Conservation (phyloP, 306 rosid genomes). For the Citrullus colocynthis region DNA sequence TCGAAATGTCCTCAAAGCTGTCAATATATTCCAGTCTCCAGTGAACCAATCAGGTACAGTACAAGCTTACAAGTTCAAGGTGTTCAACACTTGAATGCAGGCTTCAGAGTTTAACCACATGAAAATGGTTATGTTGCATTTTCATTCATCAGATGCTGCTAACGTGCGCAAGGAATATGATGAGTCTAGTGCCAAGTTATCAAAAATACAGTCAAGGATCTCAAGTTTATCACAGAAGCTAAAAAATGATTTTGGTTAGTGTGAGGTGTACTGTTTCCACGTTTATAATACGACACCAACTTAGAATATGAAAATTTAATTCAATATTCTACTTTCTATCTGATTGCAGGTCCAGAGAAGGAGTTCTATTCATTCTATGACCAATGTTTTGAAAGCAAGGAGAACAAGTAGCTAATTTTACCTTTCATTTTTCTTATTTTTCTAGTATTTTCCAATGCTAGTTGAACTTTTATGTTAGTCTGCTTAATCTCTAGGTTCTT, state of each 20-base stretch:
- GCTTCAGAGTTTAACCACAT: neutral
- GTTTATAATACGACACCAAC: neutral
- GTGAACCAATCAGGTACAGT: constrained; percentile 88
- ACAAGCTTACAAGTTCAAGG: neutral
- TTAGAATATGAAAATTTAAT: neutral
- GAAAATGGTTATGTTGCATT: constrained; percentile 17
- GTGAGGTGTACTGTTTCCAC: neutral
- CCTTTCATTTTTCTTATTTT: constrained; percentile 10
- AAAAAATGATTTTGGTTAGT: constrained; percentile 86
- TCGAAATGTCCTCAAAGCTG: constrained; percentile 44
- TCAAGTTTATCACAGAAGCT: constrained; percentile 74
- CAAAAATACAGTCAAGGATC: constrained; percentile 76
- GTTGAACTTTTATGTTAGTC: neutral
- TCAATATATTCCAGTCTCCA: constrained; percentile 78
- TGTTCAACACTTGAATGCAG: neutral
- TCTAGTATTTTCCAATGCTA: neutral
- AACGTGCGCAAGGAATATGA: constrained; percentile 79
- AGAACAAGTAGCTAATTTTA: constrained; percentile 60
- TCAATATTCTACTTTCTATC: neutral
- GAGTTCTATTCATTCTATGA: constrained; percentile 83
- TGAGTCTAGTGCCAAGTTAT: constrained; percentile 71
- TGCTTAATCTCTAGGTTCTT: constrained; percentile 9
- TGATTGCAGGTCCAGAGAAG: constrained; percentile 65
- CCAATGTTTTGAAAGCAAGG: constrained; percentile 80
- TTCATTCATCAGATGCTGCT: constrained; percentile 62